These are phyloP conservation scores for Wickerhamomyces ciferrii DNA, from an alignment of 805 yeast species.

Conservation along the genomic window DNA sequence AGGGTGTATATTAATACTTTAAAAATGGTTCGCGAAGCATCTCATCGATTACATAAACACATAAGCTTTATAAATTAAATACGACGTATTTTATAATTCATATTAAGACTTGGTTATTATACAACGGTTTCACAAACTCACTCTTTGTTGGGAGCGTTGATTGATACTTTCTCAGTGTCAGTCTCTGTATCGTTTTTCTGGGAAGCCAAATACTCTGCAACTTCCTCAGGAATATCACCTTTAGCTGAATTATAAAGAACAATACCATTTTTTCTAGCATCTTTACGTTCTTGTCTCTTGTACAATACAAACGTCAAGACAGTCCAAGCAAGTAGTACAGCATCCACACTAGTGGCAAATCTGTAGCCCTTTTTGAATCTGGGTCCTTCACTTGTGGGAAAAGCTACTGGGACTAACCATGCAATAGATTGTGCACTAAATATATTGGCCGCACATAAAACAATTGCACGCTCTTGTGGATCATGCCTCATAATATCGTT, in stretches of 20 bases:
- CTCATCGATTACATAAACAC: too few relatives aligned
- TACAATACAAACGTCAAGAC: conserved; percentile 25
- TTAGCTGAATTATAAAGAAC: conserved; percentile 20
- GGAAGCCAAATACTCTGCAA: background rate
- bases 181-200: too few relatives aligned
- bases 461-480: conserved; percentile 45
- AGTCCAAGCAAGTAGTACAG: conserved; percentile 17
- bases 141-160: too few relatives aligned
- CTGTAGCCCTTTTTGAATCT: conserved; percentile 48
- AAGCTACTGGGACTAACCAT: conserved; percentile 31
- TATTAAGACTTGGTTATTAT: too few relatives aligned
- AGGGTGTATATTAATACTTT: background rate
- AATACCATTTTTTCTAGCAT: conserved; percentile 33
- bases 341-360: conserved; percentile 27
- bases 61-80: too few relatives aligned
- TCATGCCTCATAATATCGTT: conserved; percentile 54
- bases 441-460: conserved; percentile 41
- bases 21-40: background rate
- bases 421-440: conserved; percentile 49
- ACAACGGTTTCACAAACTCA: too few relatives aligned
- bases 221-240: conserved; percentile 8
- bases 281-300: conserved; percentile 32
- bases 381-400: conserved; percentile 47
- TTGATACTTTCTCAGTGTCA: too few relatives aligned
- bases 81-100: too few relatives aligned